These are phyloP conservation scores for Ustilago curta DNA, from an alignment of 1,284 basidiomycete species.

Conservation along the genomic window DNA sequence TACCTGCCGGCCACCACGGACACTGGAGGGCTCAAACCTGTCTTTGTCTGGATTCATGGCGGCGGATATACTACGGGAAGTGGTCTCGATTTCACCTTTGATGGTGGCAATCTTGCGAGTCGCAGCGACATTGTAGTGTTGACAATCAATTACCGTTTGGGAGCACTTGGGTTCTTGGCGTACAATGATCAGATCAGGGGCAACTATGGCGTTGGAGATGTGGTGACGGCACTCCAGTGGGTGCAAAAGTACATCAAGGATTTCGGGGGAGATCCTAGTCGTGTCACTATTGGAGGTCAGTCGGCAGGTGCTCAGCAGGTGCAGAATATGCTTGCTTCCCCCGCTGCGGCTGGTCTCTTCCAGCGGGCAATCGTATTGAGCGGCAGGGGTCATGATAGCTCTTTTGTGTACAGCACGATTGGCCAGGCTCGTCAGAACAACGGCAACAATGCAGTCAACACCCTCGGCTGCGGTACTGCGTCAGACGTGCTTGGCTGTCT, in stretches of 20 bases:
- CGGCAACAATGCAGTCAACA: constrained; percentile 26
- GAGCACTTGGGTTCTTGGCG: constrained; percentile 46
- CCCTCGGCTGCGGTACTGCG: constrained; percentile 35
- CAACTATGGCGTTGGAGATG: constrained; percentile 63
- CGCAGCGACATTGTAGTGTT: constrained; percentile 74
- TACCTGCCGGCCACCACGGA: constrained; percentile 68
- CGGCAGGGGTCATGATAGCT: constrained; percentile 28
- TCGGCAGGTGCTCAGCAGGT: constrained; percentile 78
- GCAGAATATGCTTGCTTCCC: constrained; percentile 38
- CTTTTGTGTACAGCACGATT: constrained; percentile 28
- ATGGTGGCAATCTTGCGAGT: constrained; percentile 72
- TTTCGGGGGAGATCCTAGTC: constrained; percentile 77
- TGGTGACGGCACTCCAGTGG: constrained; percentile 71
- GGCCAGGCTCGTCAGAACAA: constrained; percentile 18
- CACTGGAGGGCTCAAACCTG: constrained; percentile 71
- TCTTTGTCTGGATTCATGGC: constrained; percentile 73
- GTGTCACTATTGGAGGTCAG: constrained; percentile 87
- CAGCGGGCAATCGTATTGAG: constrained; percentile 42
- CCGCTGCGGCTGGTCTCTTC: constrained; percentile 38
- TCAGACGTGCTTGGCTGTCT: constrained; percentile 47
- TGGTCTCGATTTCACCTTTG: constrained; percentile 70
- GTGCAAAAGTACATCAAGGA: constrained; percentile 73
- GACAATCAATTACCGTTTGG: constrained; percentile 74
- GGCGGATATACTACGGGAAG: constrained; percentile 70
- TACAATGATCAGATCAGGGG: constrained; percentile 49